phyloP scores from a whole-genome alignment of 768 basidiomycete species.

The Leccinum olivaceopallidum region DNA sequence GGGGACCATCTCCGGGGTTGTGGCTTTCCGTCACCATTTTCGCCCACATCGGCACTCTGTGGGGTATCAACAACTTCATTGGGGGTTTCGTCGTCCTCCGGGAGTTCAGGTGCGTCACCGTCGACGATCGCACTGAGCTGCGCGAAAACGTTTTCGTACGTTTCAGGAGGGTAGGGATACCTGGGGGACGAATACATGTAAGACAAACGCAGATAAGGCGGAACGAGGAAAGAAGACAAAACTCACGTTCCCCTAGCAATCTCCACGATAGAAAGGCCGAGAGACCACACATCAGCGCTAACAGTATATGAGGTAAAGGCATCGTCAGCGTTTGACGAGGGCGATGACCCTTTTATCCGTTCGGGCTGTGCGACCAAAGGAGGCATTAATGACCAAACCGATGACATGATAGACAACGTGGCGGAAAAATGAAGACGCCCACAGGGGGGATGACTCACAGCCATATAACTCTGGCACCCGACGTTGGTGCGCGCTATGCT shows the following conservation, averaged over 20 bases:
- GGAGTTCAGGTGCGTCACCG: constrained; percentile 87
- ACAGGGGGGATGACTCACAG: constrained; percentile 52
- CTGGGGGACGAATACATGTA: constrained; percentile 12
- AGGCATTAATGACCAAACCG: neutral
- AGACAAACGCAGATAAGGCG: neutral
- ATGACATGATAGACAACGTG: constrained; percentile 8
- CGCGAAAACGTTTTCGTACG: constrained; percentile 95
- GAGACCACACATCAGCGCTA: constrained; percentile 96
- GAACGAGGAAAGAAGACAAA: neutral
- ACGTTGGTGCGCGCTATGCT: constrained; percentile 97
- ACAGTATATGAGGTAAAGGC: constrained; percentile 75
- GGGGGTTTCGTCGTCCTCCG: constrained; percentile 46
- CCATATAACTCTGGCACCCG: constrained; percentile 99
- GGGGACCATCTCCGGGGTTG: constrained; percentile 29
- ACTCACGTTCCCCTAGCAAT: constrained; percentile 70
- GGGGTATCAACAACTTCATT: constrained; percentile 15
- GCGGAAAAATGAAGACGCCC: neutral
- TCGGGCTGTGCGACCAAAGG: constrained; percentile 64
- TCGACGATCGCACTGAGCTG: constrained; percentile 97
- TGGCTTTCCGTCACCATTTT: constrained; percentile 17
- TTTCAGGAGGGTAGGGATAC: constrained; percentile 98
- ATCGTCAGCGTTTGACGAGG: constrained; percentile 33
- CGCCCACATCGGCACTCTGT: constrained; percentile 9
- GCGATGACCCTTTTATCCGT: constrained; percentile 91
- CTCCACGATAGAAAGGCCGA: constrained; percentile 93